Evolutionary conservation across 73 alveolate genomes (phyloP), one percentile per base, ranked within the genome.

Genomic region (Symbiodinium natans): DNA sequence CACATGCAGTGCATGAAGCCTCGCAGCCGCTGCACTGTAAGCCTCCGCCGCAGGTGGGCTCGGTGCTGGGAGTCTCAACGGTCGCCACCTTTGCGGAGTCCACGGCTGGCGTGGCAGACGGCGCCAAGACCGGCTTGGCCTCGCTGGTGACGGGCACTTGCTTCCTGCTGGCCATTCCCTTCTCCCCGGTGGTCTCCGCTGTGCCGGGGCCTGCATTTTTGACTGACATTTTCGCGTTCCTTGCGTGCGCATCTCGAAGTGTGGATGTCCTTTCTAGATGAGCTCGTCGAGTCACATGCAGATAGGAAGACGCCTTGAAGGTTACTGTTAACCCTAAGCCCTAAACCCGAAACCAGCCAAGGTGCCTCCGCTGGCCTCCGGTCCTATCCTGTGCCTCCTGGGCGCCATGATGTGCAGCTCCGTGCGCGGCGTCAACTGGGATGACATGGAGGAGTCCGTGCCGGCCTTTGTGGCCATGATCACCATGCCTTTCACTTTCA

Each of bases 151-250:
- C 93, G 38, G 93, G 93, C 83, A 34, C 40, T 10, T 86, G 93
- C 93, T 86, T 86, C 93, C 39, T 86, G 93, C 23, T 86, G 83
- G 93, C 93, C 83, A 86, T 86, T 40, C 93, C 93, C 93, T n/a
- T 86, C 41, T 77, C 93, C 11, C 93, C 93, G 63, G 83, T 86
- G 63, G 93, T 86, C 63, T 86, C 93, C 27, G 93, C 93, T 0
- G 93, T 54, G 54, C 84, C 93, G 2, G 29, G 68, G 68, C 68
- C 68, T n/a, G n/a, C n/a, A n/a, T n/a, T n/a, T n/a, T n/a, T n/a
- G n/a, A n/a, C n/a, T n/a, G n/a, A n/a, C n/a, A n/a, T n/a, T n/a
- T n/a, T n/a, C n/a, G n/a, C n/a, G n/a, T n/a, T n/a, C n/a, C n/a
- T n/a, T n/a, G n/a, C n/a, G n/a, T n/a, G n/a, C n/a, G n/a, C n/a